Conservation (phyloP, 2,329 filamentous ascomycete species). For the Orbilia brochopaga region DNA sequence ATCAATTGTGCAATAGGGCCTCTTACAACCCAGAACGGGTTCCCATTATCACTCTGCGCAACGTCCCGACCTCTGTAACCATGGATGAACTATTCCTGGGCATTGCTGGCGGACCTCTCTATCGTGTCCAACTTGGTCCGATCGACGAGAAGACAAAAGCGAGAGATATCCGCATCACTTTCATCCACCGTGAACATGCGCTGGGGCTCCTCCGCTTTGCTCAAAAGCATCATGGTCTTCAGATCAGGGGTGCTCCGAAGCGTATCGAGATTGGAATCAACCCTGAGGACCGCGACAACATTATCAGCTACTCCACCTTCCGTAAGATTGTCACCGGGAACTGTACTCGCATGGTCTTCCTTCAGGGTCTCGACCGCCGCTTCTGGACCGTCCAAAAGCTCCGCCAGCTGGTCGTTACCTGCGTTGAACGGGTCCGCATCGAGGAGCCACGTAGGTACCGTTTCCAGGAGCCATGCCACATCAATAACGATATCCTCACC, state of each 20-base stretch:
- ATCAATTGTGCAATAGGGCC: slow-evolving; percentile 11
- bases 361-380: slow-evolving; percentile 9
- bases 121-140: slow-evolving; percentile 12
- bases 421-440: slow-evolving; percentile 20
- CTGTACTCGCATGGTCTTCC: slow-evolving; percentile 25
- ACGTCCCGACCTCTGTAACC: slow-evolving; percentile 22
- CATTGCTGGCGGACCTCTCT: slow-evolving; percentile 39
- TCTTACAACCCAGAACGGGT: slow-evolving; percentile 18
- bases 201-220: slow-evolving; percentile 18
- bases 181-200: slow-evolving; percentile 33
- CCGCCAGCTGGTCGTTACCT: slow-evolving; percentile 27
- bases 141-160: not conserved
- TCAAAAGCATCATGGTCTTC: slow-evolving; percentile 19
- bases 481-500: slow-evolving; percentile 12
- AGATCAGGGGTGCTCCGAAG: slow-evolving; percentile 15
- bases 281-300: slow-evolving; percentile 8
- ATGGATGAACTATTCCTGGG: slow-evolving; percentile 7
- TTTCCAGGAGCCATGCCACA: slow-evolving; percentile 14
- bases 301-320: slow-evolving; percentile 27
- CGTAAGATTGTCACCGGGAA: slow-evolving; percentile 42
- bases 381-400: slow-evolving; percentile 30
- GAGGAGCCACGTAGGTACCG: slow-evolving; percentile 26
- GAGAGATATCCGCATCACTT: slow-evolving; percentile 21
- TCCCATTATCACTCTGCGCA: slow-evolving; percentile 15
- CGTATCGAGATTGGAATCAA: slow-evolving; percentile 27